These are phyloP conservation scores for Nannochloropsis gaditana DNA, from an alignment of 108 stramenopile species.

Conservation along the genomic window DNA sequence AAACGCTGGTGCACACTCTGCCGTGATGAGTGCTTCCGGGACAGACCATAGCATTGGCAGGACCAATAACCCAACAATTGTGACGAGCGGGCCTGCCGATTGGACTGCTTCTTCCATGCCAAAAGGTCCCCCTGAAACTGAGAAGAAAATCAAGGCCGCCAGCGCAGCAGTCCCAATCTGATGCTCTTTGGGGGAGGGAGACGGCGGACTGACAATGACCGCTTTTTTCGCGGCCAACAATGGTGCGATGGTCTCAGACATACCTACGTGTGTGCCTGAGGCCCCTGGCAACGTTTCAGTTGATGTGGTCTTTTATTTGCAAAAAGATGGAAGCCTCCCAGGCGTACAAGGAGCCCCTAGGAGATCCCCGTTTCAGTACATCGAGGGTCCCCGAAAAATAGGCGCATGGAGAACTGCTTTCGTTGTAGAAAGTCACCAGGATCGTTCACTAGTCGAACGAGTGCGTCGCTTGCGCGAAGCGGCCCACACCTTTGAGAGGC, in stretches of 20 bases:
- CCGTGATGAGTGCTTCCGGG: conserved; percentile 84
- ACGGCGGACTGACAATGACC: neutral
- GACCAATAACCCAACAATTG: conserved; percentile 73
- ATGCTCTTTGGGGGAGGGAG: neutral
- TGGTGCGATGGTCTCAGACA: neutral
- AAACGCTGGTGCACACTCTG: conserved; percentile 74
- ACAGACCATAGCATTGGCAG: conserved; percentile 81
- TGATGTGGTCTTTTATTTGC: too few species aligned
- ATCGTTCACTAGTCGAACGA: too few species aligned
- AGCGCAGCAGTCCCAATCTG: conserved; percentile 56
- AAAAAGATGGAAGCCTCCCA: neutral
- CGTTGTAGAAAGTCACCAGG: too few species aligned
- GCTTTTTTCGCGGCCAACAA: neutral
- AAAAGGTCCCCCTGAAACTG: conserved; percentile 84
- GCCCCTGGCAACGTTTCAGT: too few species aligned
- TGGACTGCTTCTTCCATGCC: conserved; percentile 79
- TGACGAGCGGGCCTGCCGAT: conserved; percentile 71
- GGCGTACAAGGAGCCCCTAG: neutral
- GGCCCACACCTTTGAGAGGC: too few species aligned
- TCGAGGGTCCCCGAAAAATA: too few species aligned
- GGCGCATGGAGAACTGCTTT: too few species aligned
- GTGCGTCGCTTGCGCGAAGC: too few species aligned
- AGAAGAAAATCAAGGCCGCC: conserved; percentile 80
- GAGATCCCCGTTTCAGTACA: conserved; percentile 9
- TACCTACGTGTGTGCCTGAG: neutral